phyloP scores from a whole-genome alignment of 2,329 filamentous ascomycete genomes.

The Pseudogymnoascus sp. region DNA sequence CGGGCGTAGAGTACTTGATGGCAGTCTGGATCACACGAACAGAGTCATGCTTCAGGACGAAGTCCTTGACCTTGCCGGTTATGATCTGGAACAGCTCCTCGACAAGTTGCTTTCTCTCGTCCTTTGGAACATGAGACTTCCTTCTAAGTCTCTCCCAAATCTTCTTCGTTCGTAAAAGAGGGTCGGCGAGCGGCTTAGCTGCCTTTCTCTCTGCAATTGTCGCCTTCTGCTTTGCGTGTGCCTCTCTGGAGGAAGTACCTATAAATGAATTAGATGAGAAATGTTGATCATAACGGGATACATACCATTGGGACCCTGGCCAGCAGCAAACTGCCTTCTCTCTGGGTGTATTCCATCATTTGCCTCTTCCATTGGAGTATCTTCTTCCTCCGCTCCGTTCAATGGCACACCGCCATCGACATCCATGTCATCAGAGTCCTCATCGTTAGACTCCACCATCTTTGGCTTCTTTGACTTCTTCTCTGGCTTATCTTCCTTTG shows the following conservation, averaged over 20 bases:
- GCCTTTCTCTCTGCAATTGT: slow-evolving; percentile 82
- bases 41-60: slow-evolving; percentile 96
- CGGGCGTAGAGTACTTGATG: slow-evolving; percentile 83
- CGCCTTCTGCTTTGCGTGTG: slow-evolving; percentile 87
- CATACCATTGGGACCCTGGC: slow-evolving; percentile 18
- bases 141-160: slow-evolving; percentile 89
- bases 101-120: slow-evolving; percentile 80
- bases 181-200: slow-evolving; percentile 85
- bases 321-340: slow-evolving; percentile 23
- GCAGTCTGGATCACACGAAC: slow-evolving; percentile 96
- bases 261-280: slow-evolving; percentile 12
- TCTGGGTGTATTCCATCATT: slow-evolving; percentile 28
- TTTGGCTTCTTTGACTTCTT: slow-evolving; percentile 12
- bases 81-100: slow-evolving; percentile 86
- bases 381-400: slow-evolving; percentile 12
- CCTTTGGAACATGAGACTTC: slow-evolving; percentile 86
- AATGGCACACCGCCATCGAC: slow-evolving; percentile 26
- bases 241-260: slow-evolving; percentile 68
- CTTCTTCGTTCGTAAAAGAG: slow-evolving; percentile 84
- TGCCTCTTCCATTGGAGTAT: slow-evolving; percentile 25
- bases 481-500: slow-evolving; percentile 9
- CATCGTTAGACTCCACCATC: slow-evolving; percentile 30
- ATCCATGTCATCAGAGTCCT: slow-evolving; percentile 32
- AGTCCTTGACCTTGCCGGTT: slow-evolving; percentile 83
- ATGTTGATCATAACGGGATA: slow-evolving; percentile 5